A percentile compares a stretch with the other conserved stretches of the same genome.
phyloP scores from a whole-genome alignment of 352 stramenopile species.

The Phytophthora brassicae region DNA sequence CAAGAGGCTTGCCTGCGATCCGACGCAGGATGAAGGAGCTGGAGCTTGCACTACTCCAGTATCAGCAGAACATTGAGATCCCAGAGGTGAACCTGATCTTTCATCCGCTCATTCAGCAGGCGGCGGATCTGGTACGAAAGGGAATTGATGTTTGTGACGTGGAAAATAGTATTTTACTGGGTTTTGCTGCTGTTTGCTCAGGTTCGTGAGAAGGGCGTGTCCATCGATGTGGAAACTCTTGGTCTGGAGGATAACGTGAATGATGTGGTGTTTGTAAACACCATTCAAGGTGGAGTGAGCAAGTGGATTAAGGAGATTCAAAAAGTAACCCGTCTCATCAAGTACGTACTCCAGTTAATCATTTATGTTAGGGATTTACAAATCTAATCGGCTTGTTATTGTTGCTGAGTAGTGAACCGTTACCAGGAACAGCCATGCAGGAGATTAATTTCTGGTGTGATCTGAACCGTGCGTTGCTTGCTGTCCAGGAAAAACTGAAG shows the following conservation, averaged over 20 bases:
- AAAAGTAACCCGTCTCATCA: slow-evolving; percentile 90
- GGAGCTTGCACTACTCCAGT: slow-evolving; percentile 92
- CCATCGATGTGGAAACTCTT: slow-evolving; percentile 82
- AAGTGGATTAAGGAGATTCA: slow-evolving; percentile 96
- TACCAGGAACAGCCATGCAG: slow-evolving; percentile 88
- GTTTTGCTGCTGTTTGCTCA: slow-evolving; percentile 19
- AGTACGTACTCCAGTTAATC: slow-evolving; percentile 8
- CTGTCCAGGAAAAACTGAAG: slow-evolving; percentile 83
- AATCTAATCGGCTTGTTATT: background rate
- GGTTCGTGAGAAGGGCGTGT: slow-evolving; percentile 67
- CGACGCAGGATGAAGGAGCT: slow-evolving; percentile 93
- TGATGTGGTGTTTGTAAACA: slow-evolving; percentile 84
- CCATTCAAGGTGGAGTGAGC: slow-evolving; percentile 89
- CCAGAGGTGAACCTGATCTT: slow-evolving; percentile 90
- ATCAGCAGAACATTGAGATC: slow-evolving; percentile 95
- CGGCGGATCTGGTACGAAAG: slow-evolving; percentile 46
- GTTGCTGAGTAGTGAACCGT: slow-evolving; percentile 43
- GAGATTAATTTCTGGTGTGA: slow-evolving; percentile 97
- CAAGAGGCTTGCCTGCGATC: slow-evolving; percentile 80
- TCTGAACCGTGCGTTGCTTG: slow-evolving; percentile 86
- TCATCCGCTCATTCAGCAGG: slow-evolving; percentile 85
- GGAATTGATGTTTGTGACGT: background rate
- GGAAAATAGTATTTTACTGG: background rate
- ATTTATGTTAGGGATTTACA: background rate
- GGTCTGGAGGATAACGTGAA: slow-evolving; percentile 82